Percentiles rank a stretch among this genome's conserved stretches.
phyloP scores from a whole-genome alignment of 495 filamentous ascomycete genomes.

The Rostrohypoxylon terebratum region DNA sequence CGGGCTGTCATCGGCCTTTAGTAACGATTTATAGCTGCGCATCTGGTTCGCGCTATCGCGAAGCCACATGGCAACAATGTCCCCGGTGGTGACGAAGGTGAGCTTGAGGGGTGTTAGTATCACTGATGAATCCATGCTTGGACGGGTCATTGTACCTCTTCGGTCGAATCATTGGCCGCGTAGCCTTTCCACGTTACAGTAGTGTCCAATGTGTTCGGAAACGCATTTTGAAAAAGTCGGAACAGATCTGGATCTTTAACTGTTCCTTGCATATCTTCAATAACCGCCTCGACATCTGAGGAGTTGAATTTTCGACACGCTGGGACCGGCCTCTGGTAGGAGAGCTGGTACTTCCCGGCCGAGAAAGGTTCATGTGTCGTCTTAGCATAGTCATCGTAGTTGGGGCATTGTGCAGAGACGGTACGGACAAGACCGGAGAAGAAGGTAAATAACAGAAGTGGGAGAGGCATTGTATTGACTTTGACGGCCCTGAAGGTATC shows the following conservation, averaged over 20 bases:
- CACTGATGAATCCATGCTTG: conserved; percentile 57
- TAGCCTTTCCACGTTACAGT: conserved; percentile 72
- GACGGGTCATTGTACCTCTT: conserved; percentile 50
- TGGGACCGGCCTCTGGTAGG: conserved; percentile 66
- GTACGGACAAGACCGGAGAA: conserved; percentile 27
- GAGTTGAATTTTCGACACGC: conserved; percentile 73
- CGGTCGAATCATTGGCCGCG: conserved; percentile 57
- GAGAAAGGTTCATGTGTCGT: conserved; percentile 60
- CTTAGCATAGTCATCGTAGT: conserved; percentile 64
- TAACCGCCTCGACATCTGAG: conserved; percentile 64
- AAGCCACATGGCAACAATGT: conserved; percentile 82
- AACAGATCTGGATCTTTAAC: conserved; percentile 74
- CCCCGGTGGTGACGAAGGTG: conserved; percentile 64
- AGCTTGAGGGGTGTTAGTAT: conserved; percentile 54
- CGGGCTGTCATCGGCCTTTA: conserved; percentile 58
- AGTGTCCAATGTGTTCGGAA: conserved; percentile 76
- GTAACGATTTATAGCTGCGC: conserved; percentile 69
- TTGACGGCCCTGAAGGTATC: conserved; percentile 10
- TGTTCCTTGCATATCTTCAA: conserved; percentile 58
- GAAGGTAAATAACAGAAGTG: conserved; percentile 34
- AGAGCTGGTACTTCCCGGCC: conserved; percentile 58
- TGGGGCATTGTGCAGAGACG: conserved; percentile 59
- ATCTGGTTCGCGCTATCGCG: conserved; percentile 76
- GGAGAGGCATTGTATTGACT: conserved; percentile 37
- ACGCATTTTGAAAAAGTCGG: conserved; percentile 73